Percentiles rank a stretch among this genome's conserved stretches.
phyloP scores from a whole-genome alignment of 345 rosid genomes.

The Eucalyptus brandiana region DNA sequence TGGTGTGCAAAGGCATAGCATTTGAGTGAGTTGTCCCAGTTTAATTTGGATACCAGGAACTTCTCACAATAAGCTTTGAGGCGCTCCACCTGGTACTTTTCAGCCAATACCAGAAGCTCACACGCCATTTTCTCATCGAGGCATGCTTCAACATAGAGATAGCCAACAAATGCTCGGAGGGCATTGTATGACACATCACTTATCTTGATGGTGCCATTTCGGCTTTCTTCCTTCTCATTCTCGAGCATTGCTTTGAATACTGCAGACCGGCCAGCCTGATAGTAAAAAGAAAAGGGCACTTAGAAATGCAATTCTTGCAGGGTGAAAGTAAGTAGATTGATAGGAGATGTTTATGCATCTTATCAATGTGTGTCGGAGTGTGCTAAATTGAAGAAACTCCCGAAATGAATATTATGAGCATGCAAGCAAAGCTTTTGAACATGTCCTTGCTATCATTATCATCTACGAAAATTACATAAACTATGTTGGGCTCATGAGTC shows the following conservation, averaged over 20 bases:
- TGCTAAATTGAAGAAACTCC: neutral
- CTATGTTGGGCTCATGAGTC: neutral
- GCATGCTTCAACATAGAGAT: conserved; percentile 65
- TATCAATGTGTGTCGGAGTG: neutral
- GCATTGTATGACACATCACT: conserved; percentile 52
- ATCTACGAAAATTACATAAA: neutral
- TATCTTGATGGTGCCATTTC: conserved; percentile 71
- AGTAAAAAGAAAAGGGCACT: neutral
- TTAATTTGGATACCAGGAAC: conserved; percentile 61
- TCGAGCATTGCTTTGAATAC: conserved; percentile 88
- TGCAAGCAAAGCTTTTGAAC: neutral
- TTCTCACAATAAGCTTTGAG: conserved; percentile 72
- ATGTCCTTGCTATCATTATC: neutral
- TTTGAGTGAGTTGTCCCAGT: conserved; percentile 63
- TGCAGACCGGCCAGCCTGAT: conserved; percentile 65
- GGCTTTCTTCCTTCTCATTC: conserved; percentile 78
- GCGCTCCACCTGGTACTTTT: conserved; percentile 75
- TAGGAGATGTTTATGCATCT: neutral
- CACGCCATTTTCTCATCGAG: conserved; percentile 73
- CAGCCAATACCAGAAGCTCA: conserved; percentile 77
- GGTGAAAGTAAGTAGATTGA: neutral
- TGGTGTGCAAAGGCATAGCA: conserved; percentile 75
- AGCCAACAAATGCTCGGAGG: conserved; percentile 55
- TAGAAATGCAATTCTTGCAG: neutral
- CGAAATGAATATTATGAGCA: neutral